Conservation (phyloP, 2,329 filamentous ascomycete species). For the Diaporthe destruens region DNA sequence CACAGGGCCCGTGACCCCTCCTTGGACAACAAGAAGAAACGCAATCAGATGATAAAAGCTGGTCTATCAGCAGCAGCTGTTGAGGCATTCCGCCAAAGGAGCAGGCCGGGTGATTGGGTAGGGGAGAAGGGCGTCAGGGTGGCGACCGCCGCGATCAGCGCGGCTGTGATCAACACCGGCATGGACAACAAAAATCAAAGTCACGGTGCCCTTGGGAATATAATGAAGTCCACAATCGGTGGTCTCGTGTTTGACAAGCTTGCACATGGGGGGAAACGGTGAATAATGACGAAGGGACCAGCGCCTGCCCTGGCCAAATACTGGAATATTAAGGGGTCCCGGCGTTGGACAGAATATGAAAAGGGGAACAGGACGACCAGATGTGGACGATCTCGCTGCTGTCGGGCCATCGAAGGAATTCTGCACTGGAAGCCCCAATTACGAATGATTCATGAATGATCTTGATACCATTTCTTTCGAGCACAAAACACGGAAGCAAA, state of each 20-base stretch:
- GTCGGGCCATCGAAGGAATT: neutral
- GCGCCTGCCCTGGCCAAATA: neutral
- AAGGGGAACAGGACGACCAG: neutral
- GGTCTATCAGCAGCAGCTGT: slow-evolving; percentile 45
- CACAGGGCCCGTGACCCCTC: slow-evolving; percentile 12
- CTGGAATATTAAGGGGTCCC: neutral
- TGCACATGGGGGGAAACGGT: slow-evolving; percentile 44
- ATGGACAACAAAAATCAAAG: slow-evolving; percentile 43
- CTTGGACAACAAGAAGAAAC: slow-evolving; percentile 31
- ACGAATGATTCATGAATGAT: neutral
- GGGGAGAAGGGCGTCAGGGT: slow-evolving; percentile 43
- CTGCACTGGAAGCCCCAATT: neutral
- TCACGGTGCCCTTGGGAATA: slow-evolving; percentile 43
- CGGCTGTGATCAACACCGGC: slow-evolving; percentile 46
- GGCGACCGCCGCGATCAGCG: slow-evolving; percentile 47
- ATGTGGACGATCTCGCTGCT: too few species aligned
- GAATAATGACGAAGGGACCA: neutral
- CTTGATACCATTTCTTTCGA: slow-evolving; percentile 2
- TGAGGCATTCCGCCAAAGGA: slow-evolving; percentile 46
- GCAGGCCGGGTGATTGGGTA: slow-evolving; percentile 40
- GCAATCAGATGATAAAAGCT: slow-evolving; percentile 45
- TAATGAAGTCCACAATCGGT: slow-evolving; percentile 44
- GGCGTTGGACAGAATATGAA: neutral
- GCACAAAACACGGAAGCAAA: neutral
- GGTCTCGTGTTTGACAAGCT: slow-evolving; percentile 46